Evolutionary conservation across 2,329 filamentous ascomycete species (phyloP).

Genomic region (Penicillium fuscoglaucum): DNA sequence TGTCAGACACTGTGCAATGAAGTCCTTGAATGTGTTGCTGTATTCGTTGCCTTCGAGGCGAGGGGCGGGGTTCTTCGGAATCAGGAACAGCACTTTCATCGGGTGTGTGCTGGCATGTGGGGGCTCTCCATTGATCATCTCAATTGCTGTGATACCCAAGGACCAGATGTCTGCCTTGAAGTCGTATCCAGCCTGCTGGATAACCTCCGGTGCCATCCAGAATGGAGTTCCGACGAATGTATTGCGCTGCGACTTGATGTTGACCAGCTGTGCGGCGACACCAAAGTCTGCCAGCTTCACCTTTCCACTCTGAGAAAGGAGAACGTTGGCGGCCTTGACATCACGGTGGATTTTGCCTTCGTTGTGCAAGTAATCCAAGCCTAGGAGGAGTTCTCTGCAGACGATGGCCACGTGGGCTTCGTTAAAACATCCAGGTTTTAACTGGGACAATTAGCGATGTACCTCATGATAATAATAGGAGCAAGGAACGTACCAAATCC

Average conservation of each 20-base stretch:
- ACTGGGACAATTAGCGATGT: constrained; percentile 50
- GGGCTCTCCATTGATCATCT: constrained; percentile 85
- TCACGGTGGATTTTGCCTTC: constrained; percentile 97
- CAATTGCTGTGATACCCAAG: constrained; percentile 85
- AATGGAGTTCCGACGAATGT: constrained; percentile 97
- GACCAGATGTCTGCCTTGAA: constrained; percentile 96
- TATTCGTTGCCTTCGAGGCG: constrained; percentile 77
- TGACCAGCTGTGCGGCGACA: constrained; percentile 92
- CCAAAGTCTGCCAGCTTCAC: constrained; percentile 98
- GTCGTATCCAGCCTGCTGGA: constrained; percentile 79
- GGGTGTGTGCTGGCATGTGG: constrained; percentile 82
- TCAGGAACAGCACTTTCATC: constrained; percentile 91
- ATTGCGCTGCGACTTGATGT: constrained; percentile 95
- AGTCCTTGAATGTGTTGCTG: constrained; percentile 90
- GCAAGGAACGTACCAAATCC: constrained; percentile 67
- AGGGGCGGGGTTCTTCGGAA: constrained; percentile 84
- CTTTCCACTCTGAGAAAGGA: constrained; percentile 86
- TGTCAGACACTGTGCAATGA: constrained; percentile 83
- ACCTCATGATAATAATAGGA: neutral
- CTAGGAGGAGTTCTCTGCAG: constrained; percentile 84
- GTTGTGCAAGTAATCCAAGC: constrained; percentile 87
- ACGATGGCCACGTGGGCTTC: constrained; percentile 93
- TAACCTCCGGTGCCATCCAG: constrained; percentile 96
- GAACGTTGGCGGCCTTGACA: constrained; percentile 92
- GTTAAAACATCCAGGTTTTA: constrained; percentile 85